Percentiles rank a stretch among this genome's conserved stretches.
Conservation (phyloP, 352 stramenopile genomes). For the Elongisporangium prolatum region DNA sequence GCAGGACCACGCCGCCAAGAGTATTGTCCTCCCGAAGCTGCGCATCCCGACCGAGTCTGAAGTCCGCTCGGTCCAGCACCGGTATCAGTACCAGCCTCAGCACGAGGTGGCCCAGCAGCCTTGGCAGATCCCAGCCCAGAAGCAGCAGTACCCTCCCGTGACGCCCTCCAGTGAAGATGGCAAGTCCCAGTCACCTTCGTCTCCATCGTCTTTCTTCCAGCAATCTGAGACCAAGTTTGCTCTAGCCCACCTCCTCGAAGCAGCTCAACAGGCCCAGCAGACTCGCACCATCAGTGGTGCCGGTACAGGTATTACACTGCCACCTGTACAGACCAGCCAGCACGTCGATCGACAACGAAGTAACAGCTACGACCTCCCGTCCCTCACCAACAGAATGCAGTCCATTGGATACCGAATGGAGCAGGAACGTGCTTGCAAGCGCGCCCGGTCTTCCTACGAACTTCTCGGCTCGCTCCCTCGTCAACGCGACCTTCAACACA, state of each 20-base stretch:
- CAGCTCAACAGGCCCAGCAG: conserved; percentile 38
- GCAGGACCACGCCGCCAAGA: background rate
- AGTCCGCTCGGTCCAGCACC: conserved; percentile 8
- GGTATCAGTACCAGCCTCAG: conserved; percentile 11
- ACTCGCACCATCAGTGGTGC: conserved; percentile 7
- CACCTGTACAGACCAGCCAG: conserved; percentile 20
- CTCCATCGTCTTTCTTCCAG: conserved; percentile 37
- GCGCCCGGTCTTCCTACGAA: conserved; percentile 22
- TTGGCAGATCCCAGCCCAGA: conserved; percentile 14
- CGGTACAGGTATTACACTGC: conserved; percentile 13
- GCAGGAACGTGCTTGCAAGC: conserved; percentile 20
- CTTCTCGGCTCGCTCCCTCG: conserved; percentile 20
- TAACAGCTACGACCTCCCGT: conserved; percentile 12
- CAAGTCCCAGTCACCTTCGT: conserved; percentile 31
- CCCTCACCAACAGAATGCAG: conserved; percentile 29
- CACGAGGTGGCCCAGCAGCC: background rate
- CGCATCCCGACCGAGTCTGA: conserved; percentile 14
- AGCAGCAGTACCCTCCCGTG: background rate
- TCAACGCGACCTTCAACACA: conserved; percentile 9
- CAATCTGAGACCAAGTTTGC: conserved; percentile 43
- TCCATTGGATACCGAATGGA: conserved; percentile 33
- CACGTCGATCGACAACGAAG: background rate
- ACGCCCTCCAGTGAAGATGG: background rate
- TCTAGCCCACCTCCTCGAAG: conserved; percentile 53
- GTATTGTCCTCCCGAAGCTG: conserved; percentile 6